Conservation (phyloP, 2,329 filamentous ascomycete genomes). For the Xylariomycetidae sp. region DNA sequence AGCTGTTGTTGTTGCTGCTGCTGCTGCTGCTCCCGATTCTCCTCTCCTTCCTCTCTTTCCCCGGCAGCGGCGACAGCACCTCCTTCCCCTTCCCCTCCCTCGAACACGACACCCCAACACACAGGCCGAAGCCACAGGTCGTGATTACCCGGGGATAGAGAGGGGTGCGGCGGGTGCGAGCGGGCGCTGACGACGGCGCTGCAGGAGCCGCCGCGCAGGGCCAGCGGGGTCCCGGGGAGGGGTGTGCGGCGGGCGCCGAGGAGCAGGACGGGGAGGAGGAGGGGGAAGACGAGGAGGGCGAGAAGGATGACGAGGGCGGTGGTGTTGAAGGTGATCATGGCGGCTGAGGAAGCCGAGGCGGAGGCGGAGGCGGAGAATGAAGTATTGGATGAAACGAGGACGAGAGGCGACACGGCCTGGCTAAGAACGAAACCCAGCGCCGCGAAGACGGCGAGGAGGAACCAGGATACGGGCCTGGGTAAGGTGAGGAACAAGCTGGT, state of each 20-base stretch:
- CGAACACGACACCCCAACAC: slow-evolving; percentile 42
- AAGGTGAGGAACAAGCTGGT: slow-evolving; percentile 47
- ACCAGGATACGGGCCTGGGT: slow-evolving; percentile 40
- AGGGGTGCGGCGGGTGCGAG: slow-evolving; percentile 36
- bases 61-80: no score
- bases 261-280: slow-evolving; percentile 30
- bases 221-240: slow-evolving; percentile 43
- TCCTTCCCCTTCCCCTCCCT: no score
- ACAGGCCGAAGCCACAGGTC: slow-evolving; percentile 33
- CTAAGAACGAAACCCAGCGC: slow-evolving; percentile 42
- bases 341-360: slow-evolving; percentile 11
- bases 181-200: slow-evolving; percentile 47
- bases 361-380: slow-evolving; percentile 4
- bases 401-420: slow-evolving; percentile 36
- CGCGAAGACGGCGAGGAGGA: slow-evolving; percentile 39
- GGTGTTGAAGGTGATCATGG: slow-evolving; percentile 38
- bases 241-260: slow-evolving; percentile 38
- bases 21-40: no score
- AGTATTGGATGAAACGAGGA: slow-evolving; percentile 15
- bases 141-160: slow-evolving; percentile 21
- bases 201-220: slow-evolving; percentile 42
- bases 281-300: slow-evolving; percentile 32
- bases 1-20: no score
- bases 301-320: slow-evolving; percentile 38
- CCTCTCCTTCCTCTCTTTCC: no score